A percentile compares a stretch with the other conserved stretches of the same genome.
Conservation (phyloP, 1,284 basidiomycete genomes). For the Rhodotorula sp. region DNA sequence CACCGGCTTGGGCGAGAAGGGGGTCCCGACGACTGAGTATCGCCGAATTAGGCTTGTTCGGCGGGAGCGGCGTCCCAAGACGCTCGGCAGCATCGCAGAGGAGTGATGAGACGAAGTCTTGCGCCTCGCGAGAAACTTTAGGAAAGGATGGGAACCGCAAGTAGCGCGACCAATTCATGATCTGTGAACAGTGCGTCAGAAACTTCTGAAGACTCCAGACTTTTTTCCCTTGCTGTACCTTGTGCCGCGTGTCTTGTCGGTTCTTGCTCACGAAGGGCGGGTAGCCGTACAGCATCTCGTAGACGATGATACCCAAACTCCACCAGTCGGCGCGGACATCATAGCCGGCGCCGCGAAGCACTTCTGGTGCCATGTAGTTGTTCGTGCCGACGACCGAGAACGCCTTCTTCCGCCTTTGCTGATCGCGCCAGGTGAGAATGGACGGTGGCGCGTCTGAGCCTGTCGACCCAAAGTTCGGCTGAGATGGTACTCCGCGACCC, state of each 20-base stretch:
- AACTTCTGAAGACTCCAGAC: too few relatives aligned
- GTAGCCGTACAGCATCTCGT: constrained; percentile 61
- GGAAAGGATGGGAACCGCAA: constrained; percentile 84
- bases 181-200: constrained; percentile 37
- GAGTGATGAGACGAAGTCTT: constrained; percentile 80
- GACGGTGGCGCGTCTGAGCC: constrained; percentile 46
- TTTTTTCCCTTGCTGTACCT: constrained; percentile 6
- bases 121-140: constrained; percentile 76
- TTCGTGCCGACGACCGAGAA: constrained; percentile 73
- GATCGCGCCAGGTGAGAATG: constrained; percentile 89
- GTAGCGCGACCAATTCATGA: constrained; percentile 82
- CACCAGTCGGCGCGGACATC: constrained; percentile 97
- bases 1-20: constrained; percentile 59
- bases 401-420: constrained; percentile 86
- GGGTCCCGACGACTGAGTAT: constrained; percentile 66
- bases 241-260: constrained; percentile 70
- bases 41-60: constrained; percentile 71
- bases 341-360: constrained; percentile 81
- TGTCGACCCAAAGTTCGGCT: constrained; percentile 21
- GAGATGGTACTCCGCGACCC: neutral
- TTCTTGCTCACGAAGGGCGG: constrained; percentile 84
- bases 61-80: constrained; percentile 58
- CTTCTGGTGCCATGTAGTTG: constrained; percentile 60
- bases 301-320: constrained; percentile 48
- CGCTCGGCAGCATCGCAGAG: constrained; percentile 93